Evolutionary conservation across 2,329 filamentous ascomycete species (phyloP).

Genomic region (Neocatenulostroma microsporum): DNA sequence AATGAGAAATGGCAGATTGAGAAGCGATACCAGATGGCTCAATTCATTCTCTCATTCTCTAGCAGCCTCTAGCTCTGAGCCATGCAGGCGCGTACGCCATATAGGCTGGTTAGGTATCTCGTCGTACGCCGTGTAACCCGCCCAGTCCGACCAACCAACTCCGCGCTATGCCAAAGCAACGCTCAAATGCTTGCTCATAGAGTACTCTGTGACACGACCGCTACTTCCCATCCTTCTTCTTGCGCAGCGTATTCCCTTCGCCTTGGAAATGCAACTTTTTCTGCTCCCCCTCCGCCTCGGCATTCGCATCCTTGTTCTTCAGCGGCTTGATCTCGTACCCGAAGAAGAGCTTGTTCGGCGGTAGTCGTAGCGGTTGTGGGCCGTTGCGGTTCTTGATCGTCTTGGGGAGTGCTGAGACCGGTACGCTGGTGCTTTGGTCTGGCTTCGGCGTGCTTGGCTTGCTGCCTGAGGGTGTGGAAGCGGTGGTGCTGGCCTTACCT

Average conservation of each 20-base stretch:
- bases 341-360: conserved; percentile 90
- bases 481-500: conserved; percentile 48
- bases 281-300: conserved; percentile 54
- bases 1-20: too few relatives aligned
- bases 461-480: conserved; percentile 41
- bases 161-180: conserved; percentile 2
- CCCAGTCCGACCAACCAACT: conserved; percentile 1
- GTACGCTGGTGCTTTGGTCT: conserved; percentile 47
- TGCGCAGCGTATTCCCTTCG: conserved; percentile 72
- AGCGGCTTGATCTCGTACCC: conserved; percentile 89
- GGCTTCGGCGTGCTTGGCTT: conserved; percentile 43
- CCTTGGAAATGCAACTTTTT: conserved; percentile 58
- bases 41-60: too few relatives aligned
- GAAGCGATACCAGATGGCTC: too few relatives aligned
- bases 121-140: too few relatives aligned
- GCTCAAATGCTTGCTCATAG: not conserved
- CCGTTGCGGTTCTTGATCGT: conserved; percentile 56
- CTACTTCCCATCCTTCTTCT: conserved; percentile 53
- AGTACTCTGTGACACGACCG: not conserved
- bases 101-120: too few relatives aligned
- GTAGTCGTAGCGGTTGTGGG: conserved; percentile 74
- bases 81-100: not conserved
- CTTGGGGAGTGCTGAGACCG: conserved; percentile 33
- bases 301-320: conserved; percentile 66
- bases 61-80: too few relatives aligned